phyloP scores from a whole-genome alignment of 768 basidiomycete species.

The Tulasnella sp. region DNA sequence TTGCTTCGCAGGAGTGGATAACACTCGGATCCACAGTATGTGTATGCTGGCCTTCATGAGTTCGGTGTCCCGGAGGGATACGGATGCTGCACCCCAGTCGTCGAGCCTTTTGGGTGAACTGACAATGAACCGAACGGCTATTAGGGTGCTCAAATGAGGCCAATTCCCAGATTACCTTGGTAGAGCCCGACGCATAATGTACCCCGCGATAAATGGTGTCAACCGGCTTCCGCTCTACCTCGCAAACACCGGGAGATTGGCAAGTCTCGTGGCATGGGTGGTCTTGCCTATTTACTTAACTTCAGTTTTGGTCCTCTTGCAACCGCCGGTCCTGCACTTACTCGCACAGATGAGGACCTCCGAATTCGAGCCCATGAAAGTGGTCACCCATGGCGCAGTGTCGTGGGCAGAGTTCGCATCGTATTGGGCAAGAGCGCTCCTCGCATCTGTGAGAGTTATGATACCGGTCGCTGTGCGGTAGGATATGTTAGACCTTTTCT shows the following conservation, averaged over 20 bases:
- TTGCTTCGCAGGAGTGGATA: conserved; percentile 24
- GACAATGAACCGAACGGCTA: too few species aligned
- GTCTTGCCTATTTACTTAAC: conserved; percentile 12
- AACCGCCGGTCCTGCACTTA: background rate
- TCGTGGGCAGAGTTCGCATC: conserved; percentile 16
- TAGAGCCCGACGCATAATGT: conserved; percentile 24
- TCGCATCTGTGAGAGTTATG: conserved; percentile 24
- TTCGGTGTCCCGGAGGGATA: conserved; percentile 15
- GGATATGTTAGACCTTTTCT: background rate
- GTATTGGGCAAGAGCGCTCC: conserved; percentile 6
- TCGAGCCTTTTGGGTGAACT: conserved; percentile 28
- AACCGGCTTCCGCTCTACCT: conserved; percentile 15
- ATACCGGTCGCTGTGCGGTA: background rate
- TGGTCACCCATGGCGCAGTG: conserved; percentile 21
- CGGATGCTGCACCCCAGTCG: background rate
- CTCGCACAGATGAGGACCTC: conserved; percentile 23
- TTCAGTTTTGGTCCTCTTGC: background rate
- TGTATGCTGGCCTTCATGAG: conserved; percentile 12
- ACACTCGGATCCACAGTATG: background rate
- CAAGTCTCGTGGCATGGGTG: conserved; percentile 17
- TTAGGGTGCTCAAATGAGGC: too few species aligned
- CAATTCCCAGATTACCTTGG: conserved; percentile 1
- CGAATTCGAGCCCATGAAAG: background rate
- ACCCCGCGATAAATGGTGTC: conserved; percentile 22
- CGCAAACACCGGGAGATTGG: conserved; percentile 24